Evolutionary conservation across 108 stramenopile genomes (phyloP).

Genomic region (Nannochloropsis salina): DNA sequence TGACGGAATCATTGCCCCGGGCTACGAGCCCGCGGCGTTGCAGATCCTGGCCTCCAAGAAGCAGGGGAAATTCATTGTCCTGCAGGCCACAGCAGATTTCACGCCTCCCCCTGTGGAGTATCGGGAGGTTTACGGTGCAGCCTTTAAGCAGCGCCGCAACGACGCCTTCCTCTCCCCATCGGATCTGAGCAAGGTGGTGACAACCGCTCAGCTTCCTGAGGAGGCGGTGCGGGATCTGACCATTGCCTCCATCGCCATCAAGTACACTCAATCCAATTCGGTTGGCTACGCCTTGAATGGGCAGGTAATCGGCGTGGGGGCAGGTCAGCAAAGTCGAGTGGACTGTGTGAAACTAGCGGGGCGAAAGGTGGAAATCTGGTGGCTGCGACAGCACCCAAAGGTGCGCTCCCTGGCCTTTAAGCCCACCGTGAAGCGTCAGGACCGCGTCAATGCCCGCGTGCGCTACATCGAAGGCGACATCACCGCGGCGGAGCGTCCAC

Average conservation of each 20-base stretch:
- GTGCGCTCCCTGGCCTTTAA: constrained; percentile 86
- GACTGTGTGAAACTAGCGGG: constrained; percentile 99
- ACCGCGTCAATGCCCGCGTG: constrained; percentile 96
- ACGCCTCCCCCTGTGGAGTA: constrained; percentile 79
- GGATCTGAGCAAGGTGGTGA: constrained; percentile 38
- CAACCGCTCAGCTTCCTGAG: constrained; percentile 56
- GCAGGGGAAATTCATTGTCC: constrained; percentile 92
- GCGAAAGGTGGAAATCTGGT: constrained; percentile 92
- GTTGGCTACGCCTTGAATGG: constrained; percentile 94
- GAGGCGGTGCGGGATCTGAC: constrained; percentile 92
- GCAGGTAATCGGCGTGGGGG: constrained; percentile 99
- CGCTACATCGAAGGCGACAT: constrained; percentile 94
- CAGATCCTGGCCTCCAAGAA: constrained; percentile 91
- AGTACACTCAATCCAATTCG: constrained; percentile 97
- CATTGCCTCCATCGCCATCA: constrained; percentile 89
- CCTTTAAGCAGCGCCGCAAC: constrained; percentile 91
- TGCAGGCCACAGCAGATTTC: constrained; percentile 76
- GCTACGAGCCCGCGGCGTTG: constrained; percentile 88
- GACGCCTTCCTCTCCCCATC: constrained; percentile 63
- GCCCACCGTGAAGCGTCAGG: constrained; percentile 87
- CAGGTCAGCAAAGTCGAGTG: constrained; percentile 97
- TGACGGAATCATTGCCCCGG: constrained; percentile 98
- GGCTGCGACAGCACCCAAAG: constrained; percentile 93
- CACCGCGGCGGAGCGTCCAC: constrained; percentile 75
- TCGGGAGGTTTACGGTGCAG: constrained; percentile 95